Base-by-base conservation (phyloP, 495 filamentous ascomycete species). In the Penicillium cosmopolitanum region DNA sequence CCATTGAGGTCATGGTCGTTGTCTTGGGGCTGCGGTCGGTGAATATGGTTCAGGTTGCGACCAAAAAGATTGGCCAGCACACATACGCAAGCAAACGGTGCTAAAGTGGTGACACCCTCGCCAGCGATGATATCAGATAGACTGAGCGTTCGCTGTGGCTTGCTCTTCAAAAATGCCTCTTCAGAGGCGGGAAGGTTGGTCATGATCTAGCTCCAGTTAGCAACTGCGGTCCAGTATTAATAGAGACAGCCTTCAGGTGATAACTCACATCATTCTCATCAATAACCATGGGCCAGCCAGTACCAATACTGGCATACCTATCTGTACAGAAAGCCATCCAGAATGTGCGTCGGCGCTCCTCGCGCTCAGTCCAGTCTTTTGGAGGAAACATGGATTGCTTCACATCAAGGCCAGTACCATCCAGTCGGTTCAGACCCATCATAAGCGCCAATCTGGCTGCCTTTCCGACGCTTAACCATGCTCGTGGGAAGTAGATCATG, bases 401-500 rank as follows among this genome's bases (percentile, higher is more conserved):
- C 12, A 97, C 92, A 67, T 97, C 93, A 55, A 96, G 75, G 0
- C 89, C 91, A n/a, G 74, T 68, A 12, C 93, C 93, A 72, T 98
- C 95, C 42, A 97, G 64, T 40, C 93, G 87, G 73, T 98, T 91
- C 46, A 98, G 80, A 6, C 93, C 91, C 80, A 97, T 91, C 96
- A 98, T 98, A 61, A 96, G 85, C 44, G 83, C 82, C 56, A 97
- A 71, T 57, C 95, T 80, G 13, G 87, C 83, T 3, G 87, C 89
- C 52, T 90, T 83, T 15, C 94, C 96, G 10, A 89, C 86, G 56
- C 90, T 97, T 74, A 97, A 83, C 95, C 95, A 99, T 4, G 96
- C 96, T 42, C 96, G 80, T 2, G 95, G 95, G 63, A 99, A 99
- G 71, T 91, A 96, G 90, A 99, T 97, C 83, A 90, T 89, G 74